Evolutionary conservation across 345 rosid genomes (phyloP).

Genomic region (Eutrema heterophyllum): DNA sequence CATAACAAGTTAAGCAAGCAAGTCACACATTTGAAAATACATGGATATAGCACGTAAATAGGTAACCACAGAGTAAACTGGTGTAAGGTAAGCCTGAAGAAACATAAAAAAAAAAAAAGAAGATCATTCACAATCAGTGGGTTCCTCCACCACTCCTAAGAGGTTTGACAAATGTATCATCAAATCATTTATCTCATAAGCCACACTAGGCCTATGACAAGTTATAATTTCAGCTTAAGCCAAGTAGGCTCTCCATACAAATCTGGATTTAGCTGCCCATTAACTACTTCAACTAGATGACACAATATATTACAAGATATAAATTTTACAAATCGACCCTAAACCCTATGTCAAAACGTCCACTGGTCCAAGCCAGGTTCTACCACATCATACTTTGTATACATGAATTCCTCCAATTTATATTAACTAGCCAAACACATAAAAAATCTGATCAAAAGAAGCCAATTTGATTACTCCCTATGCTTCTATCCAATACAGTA

Average conservation of each 20-base stretch:
- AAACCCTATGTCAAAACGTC: neutral
- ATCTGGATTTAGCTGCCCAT: no score
- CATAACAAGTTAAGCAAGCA: neutral
- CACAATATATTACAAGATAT: no score
- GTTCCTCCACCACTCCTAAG: neutral
- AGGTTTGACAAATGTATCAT: neutral
- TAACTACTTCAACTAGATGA: no score
- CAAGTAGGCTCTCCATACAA: no score
- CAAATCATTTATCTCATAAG: neutral
- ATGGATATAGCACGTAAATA: neutral
- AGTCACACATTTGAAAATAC: neutral
- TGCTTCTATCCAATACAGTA: neutral
- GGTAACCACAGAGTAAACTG: neutral
- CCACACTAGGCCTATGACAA: neutral
- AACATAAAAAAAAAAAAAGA: neutral
- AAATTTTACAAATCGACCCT: neutral
- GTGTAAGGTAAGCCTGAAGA: neutral
- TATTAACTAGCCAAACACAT: neutral
- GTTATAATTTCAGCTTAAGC: no score
- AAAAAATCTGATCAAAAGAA: neutral
- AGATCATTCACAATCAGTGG: no score
- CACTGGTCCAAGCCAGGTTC: neutral
- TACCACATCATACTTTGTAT: neutral
- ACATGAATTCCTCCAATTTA: neutral
- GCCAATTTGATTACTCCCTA: neutral